phyloP scores from a whole-genome alignment of 257 asterid genomes.

The Nicotiana tabacum region DNA sequence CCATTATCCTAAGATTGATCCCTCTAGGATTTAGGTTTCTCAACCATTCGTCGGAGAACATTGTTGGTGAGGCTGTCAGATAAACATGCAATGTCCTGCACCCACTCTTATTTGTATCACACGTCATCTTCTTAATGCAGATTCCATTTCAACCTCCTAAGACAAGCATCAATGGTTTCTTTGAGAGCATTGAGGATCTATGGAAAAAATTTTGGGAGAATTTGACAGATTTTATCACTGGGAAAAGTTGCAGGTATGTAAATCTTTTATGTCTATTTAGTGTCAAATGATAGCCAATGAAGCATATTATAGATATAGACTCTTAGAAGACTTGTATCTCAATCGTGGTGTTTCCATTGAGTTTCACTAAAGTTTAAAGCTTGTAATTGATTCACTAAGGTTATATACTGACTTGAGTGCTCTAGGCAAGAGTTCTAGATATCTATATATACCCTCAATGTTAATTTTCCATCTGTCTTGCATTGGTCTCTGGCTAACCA shows the following conservation, averaged over 20 bases:
- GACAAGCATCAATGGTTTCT: conserved; percentile 60
- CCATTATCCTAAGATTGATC: background rate
- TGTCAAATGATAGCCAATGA: background rate
- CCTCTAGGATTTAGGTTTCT: background rate
- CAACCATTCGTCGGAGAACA: background rate
- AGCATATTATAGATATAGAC: background rate
- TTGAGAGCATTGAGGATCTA: conserved; percentile 64
- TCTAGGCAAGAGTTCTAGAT: background rate
- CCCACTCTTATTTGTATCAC: background rate
- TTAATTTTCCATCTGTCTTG: background rate
- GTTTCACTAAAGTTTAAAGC: background rate
- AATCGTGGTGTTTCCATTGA: background rate
- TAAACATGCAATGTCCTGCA: background rate
- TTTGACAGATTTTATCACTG: conserved; percentile 60
- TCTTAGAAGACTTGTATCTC: background rate
- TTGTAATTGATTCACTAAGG: background rate
- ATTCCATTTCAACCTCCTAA: conserved; percentile 82
- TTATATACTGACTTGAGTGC: background rate
- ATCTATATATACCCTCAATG: background rate
- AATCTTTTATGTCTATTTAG: background rate
- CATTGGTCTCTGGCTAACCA: background rate
- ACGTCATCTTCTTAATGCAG: conserved; percentile 31
- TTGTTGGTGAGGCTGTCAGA: background rate
- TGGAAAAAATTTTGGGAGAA: conserved; percentile 62
- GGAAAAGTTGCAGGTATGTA: conserved; percentile 80